phyloP scores from a whole-genome alignment of 129 eudicot genomes.

The Erigeron canadensis region DNA sequence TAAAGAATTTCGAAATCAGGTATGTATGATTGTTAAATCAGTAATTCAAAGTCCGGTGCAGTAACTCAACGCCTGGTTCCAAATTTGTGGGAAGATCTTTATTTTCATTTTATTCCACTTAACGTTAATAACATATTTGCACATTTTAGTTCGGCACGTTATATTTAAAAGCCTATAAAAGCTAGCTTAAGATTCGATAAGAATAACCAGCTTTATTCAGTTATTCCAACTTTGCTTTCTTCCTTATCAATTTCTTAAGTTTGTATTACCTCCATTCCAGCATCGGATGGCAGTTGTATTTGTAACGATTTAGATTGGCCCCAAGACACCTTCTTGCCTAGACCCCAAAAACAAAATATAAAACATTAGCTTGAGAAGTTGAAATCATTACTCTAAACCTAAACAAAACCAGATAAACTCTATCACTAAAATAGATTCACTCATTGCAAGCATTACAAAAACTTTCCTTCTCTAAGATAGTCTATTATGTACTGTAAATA shows the following conservation, averaged over 20 bases:
- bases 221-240: no score
- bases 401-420: neutral
- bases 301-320: conserved; percentile 71
- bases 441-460: neutral
- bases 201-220: neutral
- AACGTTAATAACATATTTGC: neutral
- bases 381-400: neutral
- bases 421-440: neutral
- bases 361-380: neutral
- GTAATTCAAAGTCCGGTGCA: neutral
- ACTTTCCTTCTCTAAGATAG: neutral
- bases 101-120: neutral
- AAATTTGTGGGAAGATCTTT: neutral
- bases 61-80: neutral
- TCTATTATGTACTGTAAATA: neutral
- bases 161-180: neutral
- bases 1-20: conserved; percentile 1
- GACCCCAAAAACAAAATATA: conserved; percentile 2
- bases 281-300: conserved; percentile 41
- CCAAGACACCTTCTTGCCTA: conserved; percentile 72
- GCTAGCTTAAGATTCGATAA: neutral
- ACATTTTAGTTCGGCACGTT: neutral
- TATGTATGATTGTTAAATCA: neutral
- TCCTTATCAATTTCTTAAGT: no score
- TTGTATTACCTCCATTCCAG: conserved; percentile 57